These are phyloP conservation scores for Funneliformis mosseae DNA, from an alignment of 192 early-diverging fungal genomes.

Conservation along the genomic window DNA sequence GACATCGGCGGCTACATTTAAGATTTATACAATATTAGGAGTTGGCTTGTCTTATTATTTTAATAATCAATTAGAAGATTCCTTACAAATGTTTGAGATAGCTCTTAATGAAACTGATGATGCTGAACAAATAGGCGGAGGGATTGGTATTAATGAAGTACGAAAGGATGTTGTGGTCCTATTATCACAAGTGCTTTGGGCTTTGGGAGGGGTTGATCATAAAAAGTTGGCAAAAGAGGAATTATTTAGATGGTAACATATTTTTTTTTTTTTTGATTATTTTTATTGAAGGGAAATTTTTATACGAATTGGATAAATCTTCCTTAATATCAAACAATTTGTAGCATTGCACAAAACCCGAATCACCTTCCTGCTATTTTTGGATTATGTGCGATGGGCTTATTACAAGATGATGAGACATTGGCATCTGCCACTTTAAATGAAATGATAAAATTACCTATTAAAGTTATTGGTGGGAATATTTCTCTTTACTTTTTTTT, in stretches of 20 bases:
- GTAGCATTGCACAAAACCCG: constrained; percentile 57
- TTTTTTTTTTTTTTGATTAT: constrained; percentile 20
- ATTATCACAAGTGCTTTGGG: constrained; percentile 88
- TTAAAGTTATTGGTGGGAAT: constrained; percentile 45
- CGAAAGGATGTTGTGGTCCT: constrained; percentile 71
- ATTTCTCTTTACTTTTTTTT: neutral
- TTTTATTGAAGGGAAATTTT: neutral
- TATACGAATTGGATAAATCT: neutral
- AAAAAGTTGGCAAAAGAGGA: constrained; percentile 76
- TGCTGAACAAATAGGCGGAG: constrained; percentile 28
- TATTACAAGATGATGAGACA: constrained; percentile 62
- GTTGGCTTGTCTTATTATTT: constrained; percentile 81
- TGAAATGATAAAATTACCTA: constrained; percentile 63
- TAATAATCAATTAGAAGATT: constrained; percentile 61
- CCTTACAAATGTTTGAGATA: constrained; percentile 72
- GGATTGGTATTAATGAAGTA: constrained; percentile 45
- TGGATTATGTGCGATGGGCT: constrained; percentile 67
- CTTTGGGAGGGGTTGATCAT: constrained; percentile 79
- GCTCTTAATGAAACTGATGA: constrained; percentile 61
- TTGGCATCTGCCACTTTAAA: constrained; percentile 65
- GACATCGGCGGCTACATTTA: constrained; percentile 23
- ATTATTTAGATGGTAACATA: constrained; percentile 65
- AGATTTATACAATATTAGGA: constrained; percentile 57
- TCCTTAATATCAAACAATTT: neutral
- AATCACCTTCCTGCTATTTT: constrained; percentile 66